Evolutionary conservation across 2,329 filamentous ascomycete genomes (phyloP).

Genomic region (Trichoderma sp.): DNA sequence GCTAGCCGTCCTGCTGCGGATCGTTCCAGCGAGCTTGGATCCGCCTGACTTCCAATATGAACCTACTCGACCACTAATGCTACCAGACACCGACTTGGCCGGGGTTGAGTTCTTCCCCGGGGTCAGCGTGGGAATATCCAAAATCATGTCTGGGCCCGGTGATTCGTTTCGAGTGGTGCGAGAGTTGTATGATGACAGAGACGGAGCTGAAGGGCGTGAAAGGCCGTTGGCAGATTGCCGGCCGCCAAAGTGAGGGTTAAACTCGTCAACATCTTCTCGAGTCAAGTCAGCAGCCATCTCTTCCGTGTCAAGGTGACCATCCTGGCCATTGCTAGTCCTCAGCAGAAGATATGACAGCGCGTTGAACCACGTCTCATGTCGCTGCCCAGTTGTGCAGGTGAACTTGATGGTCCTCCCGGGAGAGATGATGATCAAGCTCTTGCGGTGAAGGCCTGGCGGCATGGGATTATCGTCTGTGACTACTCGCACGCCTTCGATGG

Average conservation of each 20-base stretch:
- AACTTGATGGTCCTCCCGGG: constrained; percentile 90
- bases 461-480: constrained; percentile 94
- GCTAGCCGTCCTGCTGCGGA: constrained; percentile 57
- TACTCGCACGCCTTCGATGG: constrained; percentile 89
- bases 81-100: constrained; percentile 46
- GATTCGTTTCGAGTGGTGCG: constrained; percentile 69
- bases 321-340: constrained; percentile 68
- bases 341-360: constrained; percentile 90
- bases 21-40: constrained; percentile 51
- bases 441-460: constrained; percentile 90
- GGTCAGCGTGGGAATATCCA: constrained; percentile 61
- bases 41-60: constrained; percentile 60
- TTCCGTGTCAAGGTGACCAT: constrained; percentile 64
- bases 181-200: constrained; percentile 80
- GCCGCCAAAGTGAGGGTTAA: constrained; percentile 68
- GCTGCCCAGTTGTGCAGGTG: constrained; percentile 88
- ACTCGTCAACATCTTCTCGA: constrained; percentile 71
- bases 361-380: constrained; percentile 99
- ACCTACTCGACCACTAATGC: constrained; percentile 59
- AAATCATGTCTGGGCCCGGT: constrained; percentile 54
- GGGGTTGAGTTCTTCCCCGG: constrained; percentile 44
- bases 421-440: constrained; percentile 88
- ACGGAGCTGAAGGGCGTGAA: constrained; percentile 60
- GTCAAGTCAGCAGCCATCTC: constrained; percentile 62
- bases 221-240: constrained; percentile 38